Percentiles rank a stretch among this genome's conserved stretches.
phyloP scores from a whole-genome alignment of 495 filamentous ascomycete genomes.

The Hyaloscypha variabilis region DNA sequence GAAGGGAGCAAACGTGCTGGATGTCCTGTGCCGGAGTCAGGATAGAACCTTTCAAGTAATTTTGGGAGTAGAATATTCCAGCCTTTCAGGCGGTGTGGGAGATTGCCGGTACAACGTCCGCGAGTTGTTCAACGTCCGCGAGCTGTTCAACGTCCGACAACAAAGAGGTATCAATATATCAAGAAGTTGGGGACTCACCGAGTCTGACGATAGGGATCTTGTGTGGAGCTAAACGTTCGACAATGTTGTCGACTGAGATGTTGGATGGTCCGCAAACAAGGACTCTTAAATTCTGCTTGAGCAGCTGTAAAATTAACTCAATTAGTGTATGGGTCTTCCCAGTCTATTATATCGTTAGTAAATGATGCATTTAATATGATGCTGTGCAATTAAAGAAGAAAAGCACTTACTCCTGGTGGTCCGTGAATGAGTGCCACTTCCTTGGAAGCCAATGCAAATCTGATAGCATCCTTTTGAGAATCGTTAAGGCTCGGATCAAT shows the following conservation, averaged over 20 bases:
- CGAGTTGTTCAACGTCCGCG: too few relatives aligned
- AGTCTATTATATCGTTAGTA: constrained; percentile 48
- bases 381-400: neutral
- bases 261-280: constrained; percentile 96
- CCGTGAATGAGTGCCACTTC: constrained; percentile 96
- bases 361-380: neutral
- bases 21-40: too few relatives aligned
- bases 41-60: too few relatives aligned
- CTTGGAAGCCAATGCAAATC: constrained; percentile 78
- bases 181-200: too few relatives aligned
- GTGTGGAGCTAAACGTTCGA: constrained; percentile 84
- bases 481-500: constrained; percentile 81
- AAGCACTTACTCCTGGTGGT: constrained; percentile 70
- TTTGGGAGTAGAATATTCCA: too few relatives aligned
- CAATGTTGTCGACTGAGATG: constrained; percentile 97
- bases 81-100: too few relatives aligned
- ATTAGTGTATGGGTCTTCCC: constrained; percentile 98
- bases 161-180: too few relatives aligned
- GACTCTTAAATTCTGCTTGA: constrained; percentile 68
- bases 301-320: constrained; percentile 87
- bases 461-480: constrained; percentile 87
- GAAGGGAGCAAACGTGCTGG: constrained; percentile 89
- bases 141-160: too few relatives aligned
- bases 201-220: constrained; percentile 87
- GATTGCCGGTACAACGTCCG: too few relatives aligned